phyloP scores from a whole-genome alignment of 2,329 filamentous ascomycete genomes.

The Camillea tinctor region DNA sequence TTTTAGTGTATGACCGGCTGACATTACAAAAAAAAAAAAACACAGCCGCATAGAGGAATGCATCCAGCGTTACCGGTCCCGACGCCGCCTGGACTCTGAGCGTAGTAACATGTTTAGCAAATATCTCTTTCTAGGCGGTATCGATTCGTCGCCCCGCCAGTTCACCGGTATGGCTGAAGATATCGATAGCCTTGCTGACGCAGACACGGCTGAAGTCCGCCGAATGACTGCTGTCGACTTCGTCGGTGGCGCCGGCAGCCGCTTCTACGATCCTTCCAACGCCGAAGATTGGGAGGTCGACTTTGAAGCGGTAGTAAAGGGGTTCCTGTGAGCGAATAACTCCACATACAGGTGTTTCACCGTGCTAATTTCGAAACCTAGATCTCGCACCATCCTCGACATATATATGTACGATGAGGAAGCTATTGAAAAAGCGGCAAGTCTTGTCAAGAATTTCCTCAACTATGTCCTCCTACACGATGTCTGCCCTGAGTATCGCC shows the following conservation, averaged over 20 bases:
- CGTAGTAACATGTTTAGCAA: conserved; percentile 69
- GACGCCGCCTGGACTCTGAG: conserved; percentile 68
- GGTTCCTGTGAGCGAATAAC: conserved; percentile 66
- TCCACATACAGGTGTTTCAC: background rate
- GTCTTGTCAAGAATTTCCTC: conserved; percentile 80
- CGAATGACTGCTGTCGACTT: conserved; percentile 62
- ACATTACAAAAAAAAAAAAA: conserved; percentile 12
- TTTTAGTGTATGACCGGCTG: background rate
- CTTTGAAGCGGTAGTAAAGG: conserved; percentile 73
- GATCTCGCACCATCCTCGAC: conserved; percentile 55
- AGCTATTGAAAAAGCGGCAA: conserved; percentile 58
- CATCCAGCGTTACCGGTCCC: conserved; percentile 76
- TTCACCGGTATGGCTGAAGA: conserved; percentile 63
- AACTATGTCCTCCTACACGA: conserved; percentile 82
- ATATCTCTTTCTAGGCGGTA: conserved; percentile 80
- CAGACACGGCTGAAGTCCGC: conserved; percentile 64
- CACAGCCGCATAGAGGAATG: conserved; percentile 77
- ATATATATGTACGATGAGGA: conserved; percentile 55
- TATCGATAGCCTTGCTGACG: conserved; percentile 47
- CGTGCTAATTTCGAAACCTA: conserved; percentile 25
- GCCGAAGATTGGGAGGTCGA: conserved; percentile 71
- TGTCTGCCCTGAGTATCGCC: conserved; percentile 77
- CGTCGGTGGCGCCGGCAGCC: conserved; percentile 45
- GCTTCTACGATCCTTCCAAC: conserved; percentile 51
- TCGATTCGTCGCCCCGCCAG: conserved; percentile 56